Conservation (phyloP, 2,329 filamentous ascomycete species). For the Dactylellina leptospora region DNA sequence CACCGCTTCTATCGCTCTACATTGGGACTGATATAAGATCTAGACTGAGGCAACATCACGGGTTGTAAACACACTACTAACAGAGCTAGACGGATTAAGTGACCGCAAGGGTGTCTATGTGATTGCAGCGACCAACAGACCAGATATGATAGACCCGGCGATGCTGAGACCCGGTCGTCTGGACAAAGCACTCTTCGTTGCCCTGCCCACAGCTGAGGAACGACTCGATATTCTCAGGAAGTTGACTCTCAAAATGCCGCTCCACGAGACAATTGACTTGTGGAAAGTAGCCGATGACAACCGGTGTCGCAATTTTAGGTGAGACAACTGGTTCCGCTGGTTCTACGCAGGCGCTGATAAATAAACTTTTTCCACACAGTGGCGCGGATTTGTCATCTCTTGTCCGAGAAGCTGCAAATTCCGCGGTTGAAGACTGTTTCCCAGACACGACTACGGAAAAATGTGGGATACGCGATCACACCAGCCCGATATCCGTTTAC, state of each 20-base stretch:
- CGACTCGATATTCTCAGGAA: slow-evolving; percentile 85
- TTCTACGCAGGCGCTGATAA: not conserved
- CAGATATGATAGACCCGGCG: slow-evolving; percentile 94
- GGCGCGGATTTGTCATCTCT: slow-evolving; percentile 72
- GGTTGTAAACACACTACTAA: slow-evolving; percentile 93
- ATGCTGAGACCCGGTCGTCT: slow-evolving; percentile 92
- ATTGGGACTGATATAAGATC: slow-evolving; percentile 54
- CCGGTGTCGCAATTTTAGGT: slow-evolving; percentile 78
- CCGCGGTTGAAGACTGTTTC: slow-evolving; percentile 52
- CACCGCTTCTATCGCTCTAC: no score
- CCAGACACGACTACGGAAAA: slow-evolving; percentile 15
- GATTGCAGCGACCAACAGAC: slow-evolving; percentile 91
- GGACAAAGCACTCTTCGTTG: slow-evolving; percentile 87
- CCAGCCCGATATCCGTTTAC: slow-evolving; percentile 13
- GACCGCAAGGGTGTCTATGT: slow-evolving; percentile 88
- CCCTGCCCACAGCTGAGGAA: slow-evolving; percentile 79
- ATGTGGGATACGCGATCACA: slow-evolving; percentile 1
- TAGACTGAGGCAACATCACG: slow-evolving; percentile 84
- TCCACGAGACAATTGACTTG: slow-evolving; percentile 67
- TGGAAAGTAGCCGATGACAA: slow-evolving; percentile 72
- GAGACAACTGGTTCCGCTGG: slow-evolving; percentile 8
- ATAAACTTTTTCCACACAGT: slow-evolving; percentile 37
- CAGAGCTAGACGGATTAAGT: slow-evolving; percentile 87
- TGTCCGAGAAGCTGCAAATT: slow-evolving; percentile 66
- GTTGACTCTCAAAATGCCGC: slow-evolving; percentile 64